A percentile compares a stretch with the other conserved stretches of the same genome.
Conservation (phyloP, 108 stramenopile species). For the Skeletonema menzelii region DNA sequence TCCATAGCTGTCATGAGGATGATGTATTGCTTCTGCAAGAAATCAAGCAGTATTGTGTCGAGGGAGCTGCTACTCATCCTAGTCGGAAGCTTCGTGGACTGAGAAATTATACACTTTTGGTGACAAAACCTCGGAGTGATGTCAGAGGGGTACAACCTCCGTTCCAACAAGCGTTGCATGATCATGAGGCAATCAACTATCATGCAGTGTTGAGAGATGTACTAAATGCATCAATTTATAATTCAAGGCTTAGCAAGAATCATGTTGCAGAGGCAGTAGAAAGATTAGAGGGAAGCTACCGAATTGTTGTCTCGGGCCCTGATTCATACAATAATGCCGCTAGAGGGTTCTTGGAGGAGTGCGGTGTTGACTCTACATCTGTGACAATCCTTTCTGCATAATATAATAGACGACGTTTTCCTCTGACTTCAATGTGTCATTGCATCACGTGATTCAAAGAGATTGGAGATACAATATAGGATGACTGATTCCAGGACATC, state of each 20-base stretch:
- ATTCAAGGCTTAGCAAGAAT: not conserved
- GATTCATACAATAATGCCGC: constrained; percentile 9
- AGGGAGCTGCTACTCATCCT: not conserved
- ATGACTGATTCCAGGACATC: too few species aligned
- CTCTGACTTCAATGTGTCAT: too few species aligned
- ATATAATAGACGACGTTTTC: not conserved
- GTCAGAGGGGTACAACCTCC: not conserved
- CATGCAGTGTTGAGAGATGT: not conserved
- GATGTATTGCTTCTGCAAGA: constrained; percentile 9
- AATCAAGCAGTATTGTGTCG: constrained; percentile 10
- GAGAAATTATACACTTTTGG: constrained; percentile 6
- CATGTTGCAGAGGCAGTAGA: not conserved
- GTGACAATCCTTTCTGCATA: constrained; percentile 16
- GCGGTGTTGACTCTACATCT: not conserved
- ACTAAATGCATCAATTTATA: not conserved
- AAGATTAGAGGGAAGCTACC: constrained; percentile 1
- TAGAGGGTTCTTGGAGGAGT: constrained; percentile 10
- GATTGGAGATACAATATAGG: too few species aligned
- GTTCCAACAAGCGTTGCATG: not conserved
- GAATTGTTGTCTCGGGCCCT: constrained; percentile 27
- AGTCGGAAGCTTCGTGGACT: constrained; percentile 5
- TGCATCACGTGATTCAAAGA: too few species aligned
- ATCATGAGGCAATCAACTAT: not conserved
- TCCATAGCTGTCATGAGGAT: constrained; percentile 21
- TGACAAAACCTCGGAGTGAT: not conserved